Evolutionary conservation across 345 rosid species (phyloP).

Genomic region (Sonneratia caseolaris): DNA sequence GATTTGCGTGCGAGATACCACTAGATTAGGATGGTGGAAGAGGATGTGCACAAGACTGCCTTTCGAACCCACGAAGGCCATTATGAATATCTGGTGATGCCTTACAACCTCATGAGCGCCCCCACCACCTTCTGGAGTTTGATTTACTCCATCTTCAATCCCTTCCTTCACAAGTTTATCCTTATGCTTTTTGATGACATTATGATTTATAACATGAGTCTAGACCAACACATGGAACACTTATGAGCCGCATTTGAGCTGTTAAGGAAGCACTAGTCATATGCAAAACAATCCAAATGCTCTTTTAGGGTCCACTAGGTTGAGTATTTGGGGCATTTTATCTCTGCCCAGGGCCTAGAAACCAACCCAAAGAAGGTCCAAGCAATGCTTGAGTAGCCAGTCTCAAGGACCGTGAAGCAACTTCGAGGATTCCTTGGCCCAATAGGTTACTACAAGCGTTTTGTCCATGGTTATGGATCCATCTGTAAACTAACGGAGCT

Average conservation of each 20-base stretch:
- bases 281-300: not conserved
- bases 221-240: not conserved
- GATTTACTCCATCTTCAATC: not conserved
- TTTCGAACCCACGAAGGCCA: constrained; percentile 1
- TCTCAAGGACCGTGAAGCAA: not conserved
- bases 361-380: not conserved
- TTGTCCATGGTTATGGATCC: not conserved
- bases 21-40: not conserved
- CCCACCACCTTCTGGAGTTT: not conserved
- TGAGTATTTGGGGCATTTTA: not conserved
- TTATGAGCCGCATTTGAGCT: not conserved
- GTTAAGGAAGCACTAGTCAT: not conserved
- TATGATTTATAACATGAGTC: not conserved
- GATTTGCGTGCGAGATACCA: not conserved
- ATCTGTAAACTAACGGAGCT: not conserved
- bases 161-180: not conserved
- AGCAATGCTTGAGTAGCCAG: not conserved
- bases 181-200: not conserved
- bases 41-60: not conserved
- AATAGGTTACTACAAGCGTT: not conserved
- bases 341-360: not conserved
- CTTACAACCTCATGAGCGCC: not conserved
- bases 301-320: not conserved
- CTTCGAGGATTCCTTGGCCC: not conserved
- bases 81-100: constrained; percentile 1